Evolutionary conservation across 768 basidiomycete genomes (phyloP).

Genomic region (Hebeloma cylindrosporum): DNA sequence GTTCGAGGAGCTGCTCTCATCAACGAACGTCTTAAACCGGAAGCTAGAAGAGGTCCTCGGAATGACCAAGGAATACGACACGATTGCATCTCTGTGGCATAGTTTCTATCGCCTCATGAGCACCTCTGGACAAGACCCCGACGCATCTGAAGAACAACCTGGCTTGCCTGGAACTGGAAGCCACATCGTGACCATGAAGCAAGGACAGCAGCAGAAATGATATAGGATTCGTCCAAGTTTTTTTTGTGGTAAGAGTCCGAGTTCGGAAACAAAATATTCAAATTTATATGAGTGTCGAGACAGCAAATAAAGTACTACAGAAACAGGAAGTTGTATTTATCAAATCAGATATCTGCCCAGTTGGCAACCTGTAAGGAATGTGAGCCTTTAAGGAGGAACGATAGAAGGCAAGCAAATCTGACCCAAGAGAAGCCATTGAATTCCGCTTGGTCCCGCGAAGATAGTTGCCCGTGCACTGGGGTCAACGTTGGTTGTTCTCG

Average conservation of each 20-base stretch:
- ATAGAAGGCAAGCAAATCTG: conserved; percentile 12
- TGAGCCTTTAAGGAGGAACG: conserved; percentile 8
- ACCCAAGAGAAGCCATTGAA: conserved; percentile 99
- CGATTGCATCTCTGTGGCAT: conserved; percentile 83
- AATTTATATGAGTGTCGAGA: conserved; percentile 28
- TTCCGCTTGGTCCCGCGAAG: conserved; percentile 87
- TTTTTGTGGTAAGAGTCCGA: conserved; percentile 15
- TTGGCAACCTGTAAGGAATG: conserved; percentile 39
- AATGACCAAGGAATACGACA: conserved; percentile 91
- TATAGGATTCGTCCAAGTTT: conserved; percentile 5
- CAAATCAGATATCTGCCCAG: conserved; percentile 57
- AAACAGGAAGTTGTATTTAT: conserved; percentile 30
- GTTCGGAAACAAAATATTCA: conserved; percentile 22
- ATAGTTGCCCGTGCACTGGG: conserved; percentile 93
- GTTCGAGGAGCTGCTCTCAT: conserved; percentile 84
- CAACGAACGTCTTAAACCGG: conserved; percentile 83
- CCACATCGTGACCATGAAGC: conserved; percentile 47
- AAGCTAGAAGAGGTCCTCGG: conserved; percentile 91
- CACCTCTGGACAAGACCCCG: conserved; percentile 39
- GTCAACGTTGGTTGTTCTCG: conserved; percentile 95
- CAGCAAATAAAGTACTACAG: conserved; percentile 30
- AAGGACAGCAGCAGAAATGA: conserved; percentile 12
- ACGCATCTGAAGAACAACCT: conserved; percentile 32
- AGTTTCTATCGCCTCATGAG: conserved; percentile 80
- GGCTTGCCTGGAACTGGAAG: conserved; percentile 75